These are phyloP conservation scores for Syzygium malaccense DNA, from an alignment of 441 rosid genomes.

Conservation along the genomic window DNA sequence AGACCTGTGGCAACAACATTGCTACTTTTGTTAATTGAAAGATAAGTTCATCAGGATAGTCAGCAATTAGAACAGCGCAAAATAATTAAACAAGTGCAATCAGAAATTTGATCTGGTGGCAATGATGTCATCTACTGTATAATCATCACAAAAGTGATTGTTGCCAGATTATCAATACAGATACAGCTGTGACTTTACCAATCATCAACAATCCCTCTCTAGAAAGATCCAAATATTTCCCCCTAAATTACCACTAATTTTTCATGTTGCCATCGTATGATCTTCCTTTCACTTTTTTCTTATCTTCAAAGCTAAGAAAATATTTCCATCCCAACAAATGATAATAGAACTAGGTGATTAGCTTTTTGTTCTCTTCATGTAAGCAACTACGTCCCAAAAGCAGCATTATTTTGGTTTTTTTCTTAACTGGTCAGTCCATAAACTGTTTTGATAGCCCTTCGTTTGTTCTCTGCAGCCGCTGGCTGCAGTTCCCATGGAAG, in stretches of 20 bases:
- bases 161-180: not conserved
- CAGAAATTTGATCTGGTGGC: not conserved
- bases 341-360: not conserved
- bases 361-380: not conserved
- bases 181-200: not conserved
- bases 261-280: not conserved
- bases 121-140: not conserved
- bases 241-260: not conserved
- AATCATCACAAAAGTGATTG: not conserved
- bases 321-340: not conserved
- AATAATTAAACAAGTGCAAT: not conserved
- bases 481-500: not conserved
- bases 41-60: not conserved
- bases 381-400: not conserved
- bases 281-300: not conserved
- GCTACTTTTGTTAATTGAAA: slow-evolving; percentile 24
- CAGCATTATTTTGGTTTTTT: not conserved
- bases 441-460: not conserved
- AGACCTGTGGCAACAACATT: slow-evolving; percentile 13
- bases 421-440: not conserved
- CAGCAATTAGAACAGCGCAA: not conserved
- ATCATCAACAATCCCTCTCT: not conserved
- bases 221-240: not conserved
- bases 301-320: not conserved
- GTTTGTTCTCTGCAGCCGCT: not conserved